phyloP scores from a whole-genome alignment of 1,284 basidiomycete species.

The Cutaneotrichosporon mucoides region DNA sequence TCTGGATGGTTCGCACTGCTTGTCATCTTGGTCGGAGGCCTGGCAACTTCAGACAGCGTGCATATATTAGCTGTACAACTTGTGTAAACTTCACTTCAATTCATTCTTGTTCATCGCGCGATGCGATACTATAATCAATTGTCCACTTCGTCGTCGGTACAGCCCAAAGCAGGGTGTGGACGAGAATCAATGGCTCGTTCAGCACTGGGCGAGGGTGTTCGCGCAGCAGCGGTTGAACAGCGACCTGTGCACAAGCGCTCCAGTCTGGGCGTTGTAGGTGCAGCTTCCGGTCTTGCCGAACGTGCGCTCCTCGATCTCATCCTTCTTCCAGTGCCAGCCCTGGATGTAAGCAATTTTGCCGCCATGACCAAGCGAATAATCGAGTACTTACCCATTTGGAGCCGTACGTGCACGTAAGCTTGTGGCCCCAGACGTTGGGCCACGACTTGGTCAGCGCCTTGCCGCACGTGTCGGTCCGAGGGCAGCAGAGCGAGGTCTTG shows the following conservation, averaged over 20 bases:
- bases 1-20: no score
- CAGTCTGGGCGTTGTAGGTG: background rate
- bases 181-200: background rate
- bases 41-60: no score
- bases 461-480: background rate
- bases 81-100: no score
- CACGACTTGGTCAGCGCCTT: background rate
- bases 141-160: background rate
- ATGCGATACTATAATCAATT: background rate
- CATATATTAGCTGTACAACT: no score
- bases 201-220: background rate
- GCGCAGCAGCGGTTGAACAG: background rate
- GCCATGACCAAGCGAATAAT: background rate
- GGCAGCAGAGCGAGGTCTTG: background rate
- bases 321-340: conserved; percentile 2
- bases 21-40: no score
- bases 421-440: background rate
- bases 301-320: background rate
- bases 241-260: background rate
- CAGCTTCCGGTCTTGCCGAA: background rate
- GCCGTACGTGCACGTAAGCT: background rate
- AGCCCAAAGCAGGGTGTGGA: background rate
- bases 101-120: no score
- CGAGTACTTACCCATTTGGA: background rate
- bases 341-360: background rate